These are phyloP conservation scores for Tulasnella sp. DNA, from an alignment of 768 basidiomycete genomes.

Conservation along the genomic window DNA sequence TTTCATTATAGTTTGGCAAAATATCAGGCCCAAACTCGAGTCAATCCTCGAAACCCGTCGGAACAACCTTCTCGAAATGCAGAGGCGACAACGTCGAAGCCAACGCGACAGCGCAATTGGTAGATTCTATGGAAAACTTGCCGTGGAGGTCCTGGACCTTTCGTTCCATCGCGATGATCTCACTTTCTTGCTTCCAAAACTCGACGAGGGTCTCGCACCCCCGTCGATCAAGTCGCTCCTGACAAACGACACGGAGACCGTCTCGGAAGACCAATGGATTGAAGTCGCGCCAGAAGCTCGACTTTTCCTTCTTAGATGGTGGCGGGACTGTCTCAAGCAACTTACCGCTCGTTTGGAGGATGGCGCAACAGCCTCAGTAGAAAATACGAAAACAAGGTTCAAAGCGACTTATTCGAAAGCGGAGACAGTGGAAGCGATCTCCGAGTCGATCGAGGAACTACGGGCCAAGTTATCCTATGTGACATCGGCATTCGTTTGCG, in stretches of 20 bases:
- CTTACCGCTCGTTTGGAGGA: neutral
- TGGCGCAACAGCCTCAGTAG: neutral
- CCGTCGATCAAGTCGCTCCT: neutral
- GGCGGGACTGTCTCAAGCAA: neutral
- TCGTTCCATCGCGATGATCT: neutral
- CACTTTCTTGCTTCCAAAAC: neutral
- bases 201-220: neutral
- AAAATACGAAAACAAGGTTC: neutral
- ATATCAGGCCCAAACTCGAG: constrained; percentile 3
- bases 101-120: neutral
- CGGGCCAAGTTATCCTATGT: neutral
- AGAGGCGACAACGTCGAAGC: neutral
- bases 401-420: neutral
- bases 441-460: neutral
- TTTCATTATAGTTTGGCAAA: neutral
- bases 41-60: neutral
- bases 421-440: neutral
- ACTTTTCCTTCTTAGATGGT: neutral
- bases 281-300: neutral
- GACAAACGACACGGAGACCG: neutral
- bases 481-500: neutral
- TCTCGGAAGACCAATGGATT: neutral
- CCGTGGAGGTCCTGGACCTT: neutral
- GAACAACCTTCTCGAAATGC: neutral
- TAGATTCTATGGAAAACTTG: neutral